Conservation (phyloP, 768 basidiomycete species). For the Phaffia australis region DNA sequence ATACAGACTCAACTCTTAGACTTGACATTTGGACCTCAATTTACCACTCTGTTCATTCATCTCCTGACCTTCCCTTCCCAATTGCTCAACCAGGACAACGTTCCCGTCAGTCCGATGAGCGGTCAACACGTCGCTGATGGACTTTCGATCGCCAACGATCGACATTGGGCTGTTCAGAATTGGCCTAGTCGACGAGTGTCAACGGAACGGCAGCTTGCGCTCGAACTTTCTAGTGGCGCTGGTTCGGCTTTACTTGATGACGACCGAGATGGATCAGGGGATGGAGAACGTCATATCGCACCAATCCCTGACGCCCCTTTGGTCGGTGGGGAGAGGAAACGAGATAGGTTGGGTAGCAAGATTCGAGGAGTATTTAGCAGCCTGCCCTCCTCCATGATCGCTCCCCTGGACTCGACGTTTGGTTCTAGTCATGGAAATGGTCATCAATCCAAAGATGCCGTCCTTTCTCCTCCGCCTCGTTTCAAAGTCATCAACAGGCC, state of each 20-base stretch:
- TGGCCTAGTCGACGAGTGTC: slow-evolving; percentile 8
- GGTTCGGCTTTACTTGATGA: slow-evolving; percentile 9
- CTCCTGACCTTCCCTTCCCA: slow-evolving; percentile 24
- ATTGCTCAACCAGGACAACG: slow-evolving; percentile 12
- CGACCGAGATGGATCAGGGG: slow-evolving; percentile 12
- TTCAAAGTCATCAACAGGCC: background rate
- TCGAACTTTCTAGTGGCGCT: background rate
- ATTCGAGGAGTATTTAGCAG: slow-evolving; percentile 16
- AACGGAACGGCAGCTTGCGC: background rate
- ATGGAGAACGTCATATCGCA: background rate
- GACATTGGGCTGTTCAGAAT: slow-evolving; percentile 5
- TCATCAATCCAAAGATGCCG: background rate
- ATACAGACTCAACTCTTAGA: slow-evolving; percentile 18
- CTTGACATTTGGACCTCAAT: slow-evolving; percentile 18
- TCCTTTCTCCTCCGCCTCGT: background rate
- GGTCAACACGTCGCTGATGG: slow-evolving; percentile 6
- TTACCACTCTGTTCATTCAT: slow-evolving; percentile 11
- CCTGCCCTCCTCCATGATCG: background rate
- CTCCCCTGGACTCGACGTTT: background rate
- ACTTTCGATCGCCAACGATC: slow-evolving; percentile 14
- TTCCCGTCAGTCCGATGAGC: background rate
- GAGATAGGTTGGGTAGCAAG: slow-evolving; percentile 21
- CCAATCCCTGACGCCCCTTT: background rate
- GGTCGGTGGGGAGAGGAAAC: slow-evolving; percentile 15
- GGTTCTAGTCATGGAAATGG: background rate